phyloP scores from a whole-genome alignment of 106 monocot species.

The Narthecium ossifragum region DNA sequence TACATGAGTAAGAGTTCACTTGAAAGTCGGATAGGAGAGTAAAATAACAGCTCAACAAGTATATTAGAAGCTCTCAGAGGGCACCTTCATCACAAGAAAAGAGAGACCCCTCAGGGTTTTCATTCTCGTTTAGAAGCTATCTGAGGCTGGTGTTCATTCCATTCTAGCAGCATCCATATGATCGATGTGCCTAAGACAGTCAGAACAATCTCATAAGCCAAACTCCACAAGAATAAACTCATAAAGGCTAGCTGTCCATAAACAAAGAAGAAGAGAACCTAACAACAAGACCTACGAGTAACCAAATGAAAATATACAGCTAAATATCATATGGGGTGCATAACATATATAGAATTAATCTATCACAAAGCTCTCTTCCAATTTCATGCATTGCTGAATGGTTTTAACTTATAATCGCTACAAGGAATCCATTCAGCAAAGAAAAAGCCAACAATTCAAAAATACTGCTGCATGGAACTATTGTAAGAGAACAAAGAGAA shows the following conservation, averaged over 20 bases:
- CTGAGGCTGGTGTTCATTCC: conserved; percentile 45
- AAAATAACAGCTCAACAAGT: no score
- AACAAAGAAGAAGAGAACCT: no score
- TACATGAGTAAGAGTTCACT: neutral
- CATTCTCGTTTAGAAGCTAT: conserved; percentile 27
- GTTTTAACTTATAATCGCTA: no score
- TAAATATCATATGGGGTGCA: neutral
- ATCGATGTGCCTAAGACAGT: conserved; percentile 57
- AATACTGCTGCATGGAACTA: no score
- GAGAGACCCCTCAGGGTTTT: neutral
- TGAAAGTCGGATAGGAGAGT: no score
- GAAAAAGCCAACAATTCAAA: no score
- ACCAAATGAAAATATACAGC: neutral
- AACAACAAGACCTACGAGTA: neutral
- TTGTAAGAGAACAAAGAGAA: no score
- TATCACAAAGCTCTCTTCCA: no score
- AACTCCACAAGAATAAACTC: neutral
- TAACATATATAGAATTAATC: neutral
- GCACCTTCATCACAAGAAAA: no score
- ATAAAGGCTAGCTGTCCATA: neutral
- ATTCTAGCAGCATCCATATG: conserved; percentile 76
- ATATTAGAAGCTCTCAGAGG: no score
- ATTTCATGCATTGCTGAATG: no score
- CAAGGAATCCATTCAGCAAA: no score
- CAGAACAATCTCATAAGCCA: conserved; percentile 2